Conservation (phyloP, 2,329 filamentous ascomycete species). For the Diaporthe capsici region DNA sequence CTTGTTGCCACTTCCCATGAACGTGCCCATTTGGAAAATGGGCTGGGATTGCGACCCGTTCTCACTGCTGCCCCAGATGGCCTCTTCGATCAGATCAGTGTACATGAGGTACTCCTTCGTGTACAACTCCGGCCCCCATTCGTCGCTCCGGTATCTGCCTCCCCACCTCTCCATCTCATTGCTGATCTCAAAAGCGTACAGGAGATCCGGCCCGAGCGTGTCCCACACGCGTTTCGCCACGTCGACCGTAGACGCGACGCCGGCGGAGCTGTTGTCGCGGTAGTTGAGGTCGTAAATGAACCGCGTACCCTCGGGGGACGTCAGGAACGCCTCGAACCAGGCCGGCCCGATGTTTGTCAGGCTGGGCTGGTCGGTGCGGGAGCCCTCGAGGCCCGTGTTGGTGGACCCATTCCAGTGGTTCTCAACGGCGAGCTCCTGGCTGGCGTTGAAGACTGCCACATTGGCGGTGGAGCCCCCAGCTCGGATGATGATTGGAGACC, state of each 20-base stretch:
- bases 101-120: constrained; percentile 14
- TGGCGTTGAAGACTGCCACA: constrained; percentile 30
- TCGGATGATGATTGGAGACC: constrained; percentile 24
- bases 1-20: constrained; percentile 19
- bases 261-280: constrained; percentile 15
- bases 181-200: constrained; percentile 32
- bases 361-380: constrained; percentile 28
- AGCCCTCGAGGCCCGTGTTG: constrained; percentile 14
- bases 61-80: constrained; percentile 5
- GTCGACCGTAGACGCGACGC: constrained; percentile 17
- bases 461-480: constrained; percentile 44
- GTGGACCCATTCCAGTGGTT: constrained; percentile 32
- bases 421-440: constrained; percentile 13
- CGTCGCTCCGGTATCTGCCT: constrained; percentile 29
- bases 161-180: constrained; percentile 34
- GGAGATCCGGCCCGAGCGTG: constrained; percentile 12
- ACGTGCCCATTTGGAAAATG: constrained; percentile 17
- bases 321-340: constrained; percentile 34
- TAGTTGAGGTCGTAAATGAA: constrained; percentile 34
- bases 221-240: constrained; percentile 22
- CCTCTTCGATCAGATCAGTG: constrained; percentile 8
- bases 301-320: constrained; percentile 17
- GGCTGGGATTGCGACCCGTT: background rate
- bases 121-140: constrained; percentile 19
- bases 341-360: constrained; percentile 33